Conservation (phyloP, 495 filamentous ascomycete genomes). For the Penicillium tannophilum region DNA sequence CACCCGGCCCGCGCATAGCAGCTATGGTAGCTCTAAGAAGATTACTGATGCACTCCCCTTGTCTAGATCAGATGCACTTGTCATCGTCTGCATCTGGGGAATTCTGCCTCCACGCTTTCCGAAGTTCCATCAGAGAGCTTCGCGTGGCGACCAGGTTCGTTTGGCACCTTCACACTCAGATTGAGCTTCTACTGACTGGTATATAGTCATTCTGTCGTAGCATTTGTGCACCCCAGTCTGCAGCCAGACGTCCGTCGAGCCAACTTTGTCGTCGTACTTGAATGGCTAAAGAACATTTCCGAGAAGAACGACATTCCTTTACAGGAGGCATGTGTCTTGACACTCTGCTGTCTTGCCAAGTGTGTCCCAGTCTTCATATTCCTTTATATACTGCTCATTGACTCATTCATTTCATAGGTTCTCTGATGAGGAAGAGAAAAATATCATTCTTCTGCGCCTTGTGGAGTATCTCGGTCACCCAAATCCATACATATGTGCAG, state of each 20-base stretch:
- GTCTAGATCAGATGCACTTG: slow-evolving; percentile 62
- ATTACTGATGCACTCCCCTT: slow-evolving; percentile 62
- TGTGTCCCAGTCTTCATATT: slow-evolving; percentile 24
- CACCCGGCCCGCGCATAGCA: slow-evolving; percentile 63
- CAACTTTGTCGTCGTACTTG: slow-evolving; percentile 69
- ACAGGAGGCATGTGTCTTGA: slow-evolving; percentile 83
- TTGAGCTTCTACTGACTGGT: slow-evolving; percentile 30
- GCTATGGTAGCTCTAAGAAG: slow-evolving; percentile 73
- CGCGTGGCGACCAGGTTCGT: slow-evolving; percentile 74
- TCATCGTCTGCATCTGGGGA: slow-evolving; percentile 66
- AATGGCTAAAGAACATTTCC: slow-evolving; percentile 69
- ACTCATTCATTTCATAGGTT: slow-evolving; percentile 37
- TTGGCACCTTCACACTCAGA: not conserved
- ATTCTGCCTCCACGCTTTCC: slow-evolving; percentile 77
- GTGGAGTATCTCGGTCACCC: slow-evolving; percentile 84
- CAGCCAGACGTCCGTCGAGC: slow-evolving; percentile 49
- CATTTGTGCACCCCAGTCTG: slow-evolving; percentile 61
- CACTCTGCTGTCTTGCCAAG: slow-evolving; percentile 79
- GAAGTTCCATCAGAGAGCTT: slow-evolving; percentile 82
- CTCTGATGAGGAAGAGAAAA: slow-evolving; percentile 75
- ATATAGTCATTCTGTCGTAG: slow-evolving; percentile 61
- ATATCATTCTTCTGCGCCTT: slow-evolving; percentile 78
- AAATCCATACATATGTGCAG: slow-evolving; percentile 74
- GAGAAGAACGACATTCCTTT: slow-evolving; percentile 62
- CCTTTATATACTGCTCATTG: not conserved